Conservation (phyloP, 1,284 basidiomycete species). For the Grifola frondosa region DNA sequence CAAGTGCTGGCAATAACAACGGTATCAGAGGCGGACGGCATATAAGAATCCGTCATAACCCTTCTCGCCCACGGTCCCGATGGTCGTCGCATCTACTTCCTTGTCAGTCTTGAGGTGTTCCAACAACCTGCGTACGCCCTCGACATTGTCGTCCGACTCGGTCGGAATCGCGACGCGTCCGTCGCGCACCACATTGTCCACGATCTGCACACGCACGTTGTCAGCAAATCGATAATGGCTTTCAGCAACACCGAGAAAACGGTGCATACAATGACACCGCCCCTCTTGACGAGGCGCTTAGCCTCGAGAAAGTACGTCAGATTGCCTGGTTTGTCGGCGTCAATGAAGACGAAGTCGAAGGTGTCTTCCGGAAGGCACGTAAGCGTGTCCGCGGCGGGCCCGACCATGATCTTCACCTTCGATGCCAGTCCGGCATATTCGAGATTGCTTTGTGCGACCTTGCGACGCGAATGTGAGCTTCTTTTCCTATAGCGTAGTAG, state of each 20-base stretch:
- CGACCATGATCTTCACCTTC: constrained; percentile 50
- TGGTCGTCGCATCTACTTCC: constrained; percentile 59
- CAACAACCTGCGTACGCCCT: constrained; percentile 52
- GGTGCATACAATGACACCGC: constrained; percentile 49
- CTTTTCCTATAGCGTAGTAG: no score
- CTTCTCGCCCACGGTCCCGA: constrained; percentile 61
- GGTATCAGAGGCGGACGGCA: constrained; percentile 39
- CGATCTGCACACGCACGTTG: constrained; percentile 37
- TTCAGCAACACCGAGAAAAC: no score
- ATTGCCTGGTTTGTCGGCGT: constrained; percentile 58
- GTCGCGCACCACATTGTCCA: constrained; percentile 61
- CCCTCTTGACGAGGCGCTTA: constrained; percentile 51
- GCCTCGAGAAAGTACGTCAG: constrained; percentile 52
- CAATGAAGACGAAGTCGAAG: constrained; percentile 63
- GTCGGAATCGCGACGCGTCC: constrained; percentile 47
- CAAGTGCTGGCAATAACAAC: no score
- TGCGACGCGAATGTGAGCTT: not conserved
- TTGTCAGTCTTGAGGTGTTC: constrained; percentile 47
- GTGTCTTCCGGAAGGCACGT: constrained; percentile 38
- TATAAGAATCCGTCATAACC: constrained; percentile 65
- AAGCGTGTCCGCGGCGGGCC: constrained; percentile 49
- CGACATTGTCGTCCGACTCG: constrained; percentile 35
- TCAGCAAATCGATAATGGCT: no score
- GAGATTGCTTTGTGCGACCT: constrained; percentile 58
- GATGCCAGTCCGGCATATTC: constrained; percentile 44